Evolutionary conservation across 2,329 filamentous ascomycete genomes (phyloP).

Genomic region (Aspergillus sp.): DNA sequence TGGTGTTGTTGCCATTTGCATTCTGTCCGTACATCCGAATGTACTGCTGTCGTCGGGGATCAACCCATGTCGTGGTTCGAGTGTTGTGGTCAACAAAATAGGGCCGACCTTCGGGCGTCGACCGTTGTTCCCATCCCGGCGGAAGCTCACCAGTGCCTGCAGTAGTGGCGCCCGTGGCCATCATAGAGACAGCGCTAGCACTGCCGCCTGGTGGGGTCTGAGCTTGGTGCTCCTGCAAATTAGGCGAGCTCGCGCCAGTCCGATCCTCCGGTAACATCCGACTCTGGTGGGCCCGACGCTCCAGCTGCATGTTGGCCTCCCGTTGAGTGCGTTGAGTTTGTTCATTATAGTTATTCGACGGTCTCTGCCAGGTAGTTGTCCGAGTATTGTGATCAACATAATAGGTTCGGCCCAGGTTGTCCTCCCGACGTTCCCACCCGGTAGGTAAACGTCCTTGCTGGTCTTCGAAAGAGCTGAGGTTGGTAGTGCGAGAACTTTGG

Average conservation of each 20-base stretch:
- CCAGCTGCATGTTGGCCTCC: conserved; percentile 86
- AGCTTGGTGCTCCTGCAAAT: conserved; percentile 48
- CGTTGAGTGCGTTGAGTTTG: conserved; percentile 70
- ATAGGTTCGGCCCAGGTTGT: conserved; percentile 90
- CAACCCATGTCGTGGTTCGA: conserved; percentile 95
- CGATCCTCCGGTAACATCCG: conserved; percentile 92
- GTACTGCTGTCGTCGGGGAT: conserved; percentile 93
- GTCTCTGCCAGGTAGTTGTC: conserved; percentile 92
- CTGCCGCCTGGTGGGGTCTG: conserved; percentile 39
- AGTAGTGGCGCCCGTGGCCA: conserved; percentile 90
- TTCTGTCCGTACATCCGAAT: conserved; percentile 97
- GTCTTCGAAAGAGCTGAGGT: conserved; percentile 91
- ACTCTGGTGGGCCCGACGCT: conserved; percentile 89
- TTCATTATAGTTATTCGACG: conserved; percentile 69
- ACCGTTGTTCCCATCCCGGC: conserved; percentile 91
- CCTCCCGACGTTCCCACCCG: conserved; percentile 93
- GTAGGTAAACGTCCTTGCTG: conserved; percentile 85
- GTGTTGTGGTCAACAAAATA: conserved; percentile 99
- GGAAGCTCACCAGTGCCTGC: conserved; percentile 92
- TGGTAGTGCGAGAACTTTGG: conserved; percentile 45
- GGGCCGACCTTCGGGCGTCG: conserved; percentile 85
- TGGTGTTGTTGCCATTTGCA: conserved; percentile 63
- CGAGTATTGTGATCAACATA: conserved; percentile 98
- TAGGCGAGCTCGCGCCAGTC: conserved; percentile 87
- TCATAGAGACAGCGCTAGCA: conserved; percentile 66